Conservation (phyloP, 371 early-diverging fungal species). For the Mortierella sp. region DNA sequence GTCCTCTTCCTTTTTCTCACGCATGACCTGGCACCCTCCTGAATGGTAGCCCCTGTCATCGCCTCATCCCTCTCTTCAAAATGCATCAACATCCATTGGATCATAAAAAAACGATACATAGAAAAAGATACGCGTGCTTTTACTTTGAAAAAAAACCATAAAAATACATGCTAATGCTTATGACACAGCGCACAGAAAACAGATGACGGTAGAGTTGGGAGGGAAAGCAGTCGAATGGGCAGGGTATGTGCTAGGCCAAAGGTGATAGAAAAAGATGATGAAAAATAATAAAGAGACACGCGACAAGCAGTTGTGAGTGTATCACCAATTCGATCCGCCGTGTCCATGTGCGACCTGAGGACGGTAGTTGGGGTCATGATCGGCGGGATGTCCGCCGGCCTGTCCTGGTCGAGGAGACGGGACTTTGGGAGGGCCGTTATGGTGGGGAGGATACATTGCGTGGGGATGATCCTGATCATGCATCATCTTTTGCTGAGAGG, state of each 20-base stretch:
- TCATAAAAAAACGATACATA: neutral
- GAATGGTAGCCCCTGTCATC: too few species aligned
- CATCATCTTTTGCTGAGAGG: conserved; percentile 25
- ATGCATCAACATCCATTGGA: neutral
- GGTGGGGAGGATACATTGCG: conserved; percentile 21
- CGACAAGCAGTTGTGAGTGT: neutral
- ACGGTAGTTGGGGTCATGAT: conserved; percentile 41
- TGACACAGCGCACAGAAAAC: conserved; percentile 10
- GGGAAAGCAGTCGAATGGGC: neutral
- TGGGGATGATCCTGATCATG: conserved; percentile 34
- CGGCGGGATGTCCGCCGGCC: conserved; percentile 7
- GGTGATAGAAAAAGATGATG: neutral
- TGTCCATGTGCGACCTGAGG: conserved; percentile 32
- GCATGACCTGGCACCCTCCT: too few species aligned
- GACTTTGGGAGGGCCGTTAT: conserved; percentile 19
- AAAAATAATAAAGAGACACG: neutral
- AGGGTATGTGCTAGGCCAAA: conserved; percentile 7
- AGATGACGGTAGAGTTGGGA: neutral
- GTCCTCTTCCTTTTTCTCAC: too few species aligned
- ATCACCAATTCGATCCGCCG: conserved; percentile 34
- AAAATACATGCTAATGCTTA: conserved; percentile 14
- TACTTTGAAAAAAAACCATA: conserved; percentile 7
- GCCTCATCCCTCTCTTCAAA: too few species aligned
- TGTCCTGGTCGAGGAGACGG: conserved; percentile 41
- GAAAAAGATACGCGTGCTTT: neutral